A percentile compares a stretch with the other conserved stretches of the same genome.
Evolutionary conservation across 2,329 filamentous ascomycete genomes (phyloP).

Genomic region (Exophiala xenobiotica): DNA sequence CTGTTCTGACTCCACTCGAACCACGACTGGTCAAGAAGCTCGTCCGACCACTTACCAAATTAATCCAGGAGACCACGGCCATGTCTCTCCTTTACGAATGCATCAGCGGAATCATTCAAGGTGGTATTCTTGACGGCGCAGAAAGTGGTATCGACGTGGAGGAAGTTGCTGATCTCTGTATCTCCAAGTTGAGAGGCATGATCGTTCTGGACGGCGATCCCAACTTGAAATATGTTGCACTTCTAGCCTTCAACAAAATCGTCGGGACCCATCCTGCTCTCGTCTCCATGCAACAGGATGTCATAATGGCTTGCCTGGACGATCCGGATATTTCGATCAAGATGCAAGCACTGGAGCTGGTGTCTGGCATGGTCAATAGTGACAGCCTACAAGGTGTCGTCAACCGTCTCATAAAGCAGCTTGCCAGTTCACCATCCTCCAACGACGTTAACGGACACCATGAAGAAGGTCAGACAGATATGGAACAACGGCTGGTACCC

Average conservation of each 20-base stretch:
- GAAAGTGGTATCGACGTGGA: slow-evolving; percentile 80
- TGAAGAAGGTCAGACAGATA: slow-evolving; percentile 48
- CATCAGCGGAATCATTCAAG: slow-evolving; percentile 97
- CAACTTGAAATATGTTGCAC: slow-evolving; percentile 94
- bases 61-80: slow-evolving; percentile 90
- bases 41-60: slow-evolving; percentile 81
- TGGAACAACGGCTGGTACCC: slow-evolving; percentile 56
- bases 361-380: slow-evolving; percentile 87
- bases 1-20: slow-evolving; percentile 87
- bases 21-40: slow-evolving; percentile 89
- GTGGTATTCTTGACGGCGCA: slow-evolving; percentile 81
- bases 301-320: slow-evolving; percentile 94
- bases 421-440: slow-evolving; percentile 63
- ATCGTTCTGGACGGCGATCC: slow-evolving; percentile 89
- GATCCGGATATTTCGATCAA: slow-evolving; percentile 95
- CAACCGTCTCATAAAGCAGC: slow-evolving; percentile 80
- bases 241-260: slow-evolving; percentile 94
- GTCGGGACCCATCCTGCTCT: slow-evolving; percentile 83
- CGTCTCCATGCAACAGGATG: slow-evolving; percentile 89
- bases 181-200: slow-evolving; percentile 91
- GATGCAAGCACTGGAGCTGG: slow-evolving; percentile 85
- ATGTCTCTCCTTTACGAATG: slow-evolving; percentile 99
- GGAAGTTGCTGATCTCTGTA: slow-evolving; percentile 87
- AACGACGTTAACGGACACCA: slow-evolving; percentile 38
- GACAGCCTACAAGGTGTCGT: slow-evolving; percentile 84